Base-by-base conservation (phyloP, 345 rosid genomes). In the Eucalyptus fibrosa region DNA sequence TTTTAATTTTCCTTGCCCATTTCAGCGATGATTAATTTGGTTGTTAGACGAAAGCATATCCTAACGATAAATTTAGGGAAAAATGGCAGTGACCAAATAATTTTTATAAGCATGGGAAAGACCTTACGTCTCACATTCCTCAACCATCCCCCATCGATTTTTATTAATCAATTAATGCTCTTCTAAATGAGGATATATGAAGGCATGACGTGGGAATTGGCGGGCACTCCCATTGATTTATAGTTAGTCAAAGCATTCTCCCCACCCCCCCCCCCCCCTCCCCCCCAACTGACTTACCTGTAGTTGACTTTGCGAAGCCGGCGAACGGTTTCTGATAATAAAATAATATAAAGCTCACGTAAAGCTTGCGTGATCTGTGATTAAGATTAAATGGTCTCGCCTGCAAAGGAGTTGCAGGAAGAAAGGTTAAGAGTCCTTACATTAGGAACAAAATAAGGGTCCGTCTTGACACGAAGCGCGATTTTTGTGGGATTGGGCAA, bases 211-310 rank as follows among this genome's bases (percentile, higher is more conserved):
- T 60, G n/a, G 67, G 67, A 59, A 60, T 60, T 30, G 37, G 72
- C 72, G 15, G 32, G 34, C 72, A 4, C 72, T 14, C 2, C 6
- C 72, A 30, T 30, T 30, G 72, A 30, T 65, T 65, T 13, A 65
- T 32, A 65, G 37, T 65, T 14, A 62, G 72, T 62, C 72, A 62
- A 62, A 62, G 72, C 18, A 62, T 14, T 7, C 15, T 0, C 18
- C 3, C 19, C 4, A 0, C 45, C 55, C 4, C 53, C 3, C n/a
- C n/a, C n/a, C 5, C 49, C 8, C 5, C 49, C 8, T 30, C 18
- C 7, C 7, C 19, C 53, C 4, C 1, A 50, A 30, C 7, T 13
- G 9, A n/a, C 37, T 65, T 65, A 15, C 37, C 18, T n/a, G 77
- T 9, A 17, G 37, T 65, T n/a, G 37, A n/a, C 77, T n/a, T 65